Percentiles rank a stretch among this genome's conserved stretches.
Conservation (phyloP, 106 monocot genomes). For the Phalaenopsis aphrodite region DNA sequence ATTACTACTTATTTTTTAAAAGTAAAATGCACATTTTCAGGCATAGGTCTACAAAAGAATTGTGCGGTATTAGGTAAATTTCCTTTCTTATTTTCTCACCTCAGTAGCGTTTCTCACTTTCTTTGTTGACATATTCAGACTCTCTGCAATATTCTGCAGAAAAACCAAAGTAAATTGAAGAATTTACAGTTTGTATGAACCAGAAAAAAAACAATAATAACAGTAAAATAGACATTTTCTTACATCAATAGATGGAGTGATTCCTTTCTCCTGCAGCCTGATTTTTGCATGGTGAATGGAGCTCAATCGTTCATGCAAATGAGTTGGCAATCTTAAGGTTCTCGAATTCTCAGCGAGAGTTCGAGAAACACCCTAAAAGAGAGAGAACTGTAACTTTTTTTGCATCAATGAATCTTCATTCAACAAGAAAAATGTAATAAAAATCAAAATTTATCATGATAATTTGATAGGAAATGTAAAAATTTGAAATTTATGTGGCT, state of each 20-base stretch:
- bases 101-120: slow-evolving; percentile 95
- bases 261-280: slow-evolving; percentile 62
- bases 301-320: slow-evolving; percentile 79
- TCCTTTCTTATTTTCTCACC: slow-evolving; percentile 26
- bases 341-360: slow-evolving; percentile 78
- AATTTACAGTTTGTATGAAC: neutral
- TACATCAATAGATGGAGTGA: slow-evolving; percentile 78
- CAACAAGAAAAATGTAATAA: neutral
- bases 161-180: neutral
- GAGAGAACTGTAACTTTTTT: neutral
- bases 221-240: neutral
- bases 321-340: slow-evolving; percentile 75
- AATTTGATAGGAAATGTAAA: neutral
- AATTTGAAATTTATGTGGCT: neutral
- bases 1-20: too few species aligned
- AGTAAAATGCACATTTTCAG: too few species aligned
- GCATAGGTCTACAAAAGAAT: too few species aligned
- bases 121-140: slow-evolving; percentile 71
- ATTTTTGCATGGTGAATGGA: slow-evolving; percentile 69
- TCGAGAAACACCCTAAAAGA: slow-evolving; percentile 76
- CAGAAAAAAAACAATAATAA: neutral
- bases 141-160: slow-evolving; percentile 72
- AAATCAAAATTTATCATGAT: neutral
- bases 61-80: too few species aligned
- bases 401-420: neutral